Conservation (phyloP, 768 basidiomycete genomes). For the Tulasnella sp. region DNA sequence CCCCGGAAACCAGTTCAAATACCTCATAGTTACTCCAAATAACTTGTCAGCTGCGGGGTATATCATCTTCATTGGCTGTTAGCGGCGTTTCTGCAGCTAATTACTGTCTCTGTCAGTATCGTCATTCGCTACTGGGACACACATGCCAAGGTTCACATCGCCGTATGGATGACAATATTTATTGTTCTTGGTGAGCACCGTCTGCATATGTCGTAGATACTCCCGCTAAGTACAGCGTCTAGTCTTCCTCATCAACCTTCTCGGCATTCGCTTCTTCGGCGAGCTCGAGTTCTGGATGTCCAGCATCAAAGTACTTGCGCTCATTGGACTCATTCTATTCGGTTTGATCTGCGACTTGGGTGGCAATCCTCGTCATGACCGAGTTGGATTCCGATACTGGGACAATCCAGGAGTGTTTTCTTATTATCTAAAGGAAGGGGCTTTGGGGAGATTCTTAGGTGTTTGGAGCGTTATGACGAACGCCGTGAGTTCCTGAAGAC, state of each 20-base stretch:
- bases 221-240: neutral
- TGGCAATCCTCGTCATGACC: constrained; percentile 42
- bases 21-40: constrained; percentile 54
- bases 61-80: neutral
- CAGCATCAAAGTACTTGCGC: constrained; percentile 57
- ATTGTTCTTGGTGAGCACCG: constrained; percentile 51
- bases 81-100: neutral
- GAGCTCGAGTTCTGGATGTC: constrained; percentile 63
- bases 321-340: constrained; percentile 36
- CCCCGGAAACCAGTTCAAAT: constrained; percentile 32
- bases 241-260: constrained; percentile 57
- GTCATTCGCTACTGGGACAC: constrained; percentile 51
- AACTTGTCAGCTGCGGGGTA: constrained; percentile 25
- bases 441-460: constrained; percentile 57
- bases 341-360: constrained; percentile 65
- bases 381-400: constrained; percentile 42
- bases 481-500: neutral
- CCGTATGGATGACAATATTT: constrained; percentile 59
- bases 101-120: constrained; percentile 39
- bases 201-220: neutral
- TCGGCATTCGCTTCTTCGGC: constrained; percentile 64
- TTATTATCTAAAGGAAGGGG: constrained; percentile 33
- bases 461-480: constrained; percentile 56
- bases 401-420: constrained; percentile 42
- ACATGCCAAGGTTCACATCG: constrained; percentile 41